Conservation (phyloP, 2,329 filamentous ascomycete species). For the Coniochaeta prunicola region DNA sequence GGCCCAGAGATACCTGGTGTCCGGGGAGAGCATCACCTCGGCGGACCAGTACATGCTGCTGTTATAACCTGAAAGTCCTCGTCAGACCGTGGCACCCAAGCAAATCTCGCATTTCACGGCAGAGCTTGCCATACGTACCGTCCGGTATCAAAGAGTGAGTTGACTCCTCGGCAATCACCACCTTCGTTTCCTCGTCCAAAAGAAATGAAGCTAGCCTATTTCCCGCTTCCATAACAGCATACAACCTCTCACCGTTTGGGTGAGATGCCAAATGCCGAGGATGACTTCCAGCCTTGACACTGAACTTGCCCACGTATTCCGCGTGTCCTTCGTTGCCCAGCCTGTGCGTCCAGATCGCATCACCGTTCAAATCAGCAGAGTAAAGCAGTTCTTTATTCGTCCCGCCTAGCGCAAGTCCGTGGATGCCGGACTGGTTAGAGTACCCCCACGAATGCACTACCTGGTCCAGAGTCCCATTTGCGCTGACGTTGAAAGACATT, state of each 20-base stretch:
- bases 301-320: not conserved
- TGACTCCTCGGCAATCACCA: not conserved
- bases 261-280: slow-evolving; percentile 10
- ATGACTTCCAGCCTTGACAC: slow-evolving; percentile 3
- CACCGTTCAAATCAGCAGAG: slow-evolving; percentile 13
- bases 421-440: slow-evolving; percentile 8
- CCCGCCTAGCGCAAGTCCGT: slow-evolving; percentile 12
- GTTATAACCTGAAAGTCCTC: not conserved
- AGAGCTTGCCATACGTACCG: slow-evolving; percentile 2
- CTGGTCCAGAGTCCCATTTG: slow-evolving; percentile 6
- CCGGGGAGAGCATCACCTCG: slow-evolving; percentile 13
- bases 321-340: slow-evolving; percentile 6
- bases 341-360: slow-evolving; percentile 14
- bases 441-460: slow-evolving; percentile 9
- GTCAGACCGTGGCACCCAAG: no score
- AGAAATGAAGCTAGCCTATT: slow-evolving; percentile 8
- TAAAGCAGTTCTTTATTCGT: slow-evolving; percentile 6
- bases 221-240: slow-evolving; percentile 12
- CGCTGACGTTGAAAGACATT: slow-evolving; percentile 9
- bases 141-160: slow-evolving; percentile 9
- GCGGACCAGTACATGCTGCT: slow-evolving; percentile 12
- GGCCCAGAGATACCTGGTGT: slow-evolving; percentile 13
- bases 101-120: no score
- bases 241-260: slow-evolving; percentile 10
- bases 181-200: slow-evolving; percentile 5